Evolutionary conservation across 352 stramenopile species (phyloP).

Genomic region (Achlya hypogyna): DNA sequence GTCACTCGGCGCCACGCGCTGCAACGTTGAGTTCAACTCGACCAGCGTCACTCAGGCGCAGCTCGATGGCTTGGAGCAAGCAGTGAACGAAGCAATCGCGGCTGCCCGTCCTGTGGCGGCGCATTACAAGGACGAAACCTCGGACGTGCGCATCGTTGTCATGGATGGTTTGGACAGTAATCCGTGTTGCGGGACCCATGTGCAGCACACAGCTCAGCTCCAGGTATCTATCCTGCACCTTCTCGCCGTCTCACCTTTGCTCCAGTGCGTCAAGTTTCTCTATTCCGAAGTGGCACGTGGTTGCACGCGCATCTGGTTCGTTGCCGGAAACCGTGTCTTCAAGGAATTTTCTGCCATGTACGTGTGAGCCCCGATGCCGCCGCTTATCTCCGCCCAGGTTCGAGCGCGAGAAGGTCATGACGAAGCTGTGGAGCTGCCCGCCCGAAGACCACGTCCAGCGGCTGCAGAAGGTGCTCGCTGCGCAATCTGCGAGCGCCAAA

Average conservation of each 20-base stretch:
- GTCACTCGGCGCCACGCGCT: conserved; percentile 53
- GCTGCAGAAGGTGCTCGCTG: conserved; percentile 51
- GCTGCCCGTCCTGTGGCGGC: conserved; percentile 43
- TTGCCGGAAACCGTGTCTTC: conserved; percentile 70
- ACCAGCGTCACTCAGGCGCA: conserved; percentile 16
- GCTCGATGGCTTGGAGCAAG: conserved; percentile 39
- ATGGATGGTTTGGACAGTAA: conserved; percentile 81
- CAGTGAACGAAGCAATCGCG: conserved; percentile 72
- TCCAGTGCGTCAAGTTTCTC: conserved; percentile 55
- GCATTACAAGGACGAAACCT: conserved; percentile 41
- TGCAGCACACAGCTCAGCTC: conserved; percentile 57
- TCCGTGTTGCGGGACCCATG: conserved; percentile 84
- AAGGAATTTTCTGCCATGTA: conserved; percentile 70
- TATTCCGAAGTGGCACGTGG: conserved; percentile 57
- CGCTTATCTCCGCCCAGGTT: conserved; percentile 25
- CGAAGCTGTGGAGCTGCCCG: conserved; percentile 59
- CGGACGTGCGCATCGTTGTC: conserved; percentile 69
- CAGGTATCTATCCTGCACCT: conserved; percentile 22
- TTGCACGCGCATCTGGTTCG: conserved; percentile 72
- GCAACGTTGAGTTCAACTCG: conserved; percentile 75
- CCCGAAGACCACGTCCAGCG: conserved; percentile 55
- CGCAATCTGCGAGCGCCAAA: conserved; percentile 48
- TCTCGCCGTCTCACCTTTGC: neutral
- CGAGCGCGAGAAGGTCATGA: conserved; percentile 53
- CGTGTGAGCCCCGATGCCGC: neutral